phyloP scores from a whole-genome alignment of 1,139 yeast species.

The Blastobotrys illinoisensis region DNA sequence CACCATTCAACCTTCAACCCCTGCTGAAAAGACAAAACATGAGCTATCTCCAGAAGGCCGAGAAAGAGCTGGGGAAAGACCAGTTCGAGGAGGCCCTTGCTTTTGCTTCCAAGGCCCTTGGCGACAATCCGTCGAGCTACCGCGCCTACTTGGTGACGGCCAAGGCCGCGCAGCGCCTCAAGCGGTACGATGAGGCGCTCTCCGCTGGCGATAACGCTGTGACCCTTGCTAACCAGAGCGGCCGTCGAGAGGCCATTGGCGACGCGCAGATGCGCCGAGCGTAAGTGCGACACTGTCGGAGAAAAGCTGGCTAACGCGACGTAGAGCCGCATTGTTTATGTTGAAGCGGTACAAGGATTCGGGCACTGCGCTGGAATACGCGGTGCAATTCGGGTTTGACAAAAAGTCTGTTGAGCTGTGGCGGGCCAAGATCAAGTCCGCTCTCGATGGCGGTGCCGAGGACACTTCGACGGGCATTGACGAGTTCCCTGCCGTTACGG shows the following conservation, averaged over 20 bases:
- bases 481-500: conserved; percentile 18
- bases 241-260: conserved; percentile 50
- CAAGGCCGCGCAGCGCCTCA: conserved; percentile 50
- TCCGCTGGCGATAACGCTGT: conserved; percentile 53
- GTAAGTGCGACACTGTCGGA: too few species aligned
- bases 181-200: conserved; percentile 46
- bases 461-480: conserved; percentile 16
- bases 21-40: not conserved
- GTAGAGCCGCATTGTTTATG: conserved; percentile 24
- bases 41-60: conserved; percentile 20
- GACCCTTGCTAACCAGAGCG: conserved; percentile 46
- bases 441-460: conserved; percentile 14
- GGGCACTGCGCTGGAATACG: conserved; percentile 43
- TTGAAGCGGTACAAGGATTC: conserved; percentile 48
- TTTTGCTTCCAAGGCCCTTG: conserved; percentile 32
- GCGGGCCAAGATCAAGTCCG: conserved; percentile 17
- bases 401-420: conserved; percentile 36
- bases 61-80: conserved; percentile 34
- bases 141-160: conserved; percentile 33
- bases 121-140: conserved; percentile 43
- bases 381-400: conserved; percentile 42
- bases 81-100: conserved; percentile 37
- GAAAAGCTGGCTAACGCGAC: too few species aligned
- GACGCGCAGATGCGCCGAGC: conserved; percentile 56
- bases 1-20: not conserved